These are phyloP conservation scores for Boletus sp. DNA, from an alignment of 768 basidiomycete species.

Conservation along the genomic window DNA sequence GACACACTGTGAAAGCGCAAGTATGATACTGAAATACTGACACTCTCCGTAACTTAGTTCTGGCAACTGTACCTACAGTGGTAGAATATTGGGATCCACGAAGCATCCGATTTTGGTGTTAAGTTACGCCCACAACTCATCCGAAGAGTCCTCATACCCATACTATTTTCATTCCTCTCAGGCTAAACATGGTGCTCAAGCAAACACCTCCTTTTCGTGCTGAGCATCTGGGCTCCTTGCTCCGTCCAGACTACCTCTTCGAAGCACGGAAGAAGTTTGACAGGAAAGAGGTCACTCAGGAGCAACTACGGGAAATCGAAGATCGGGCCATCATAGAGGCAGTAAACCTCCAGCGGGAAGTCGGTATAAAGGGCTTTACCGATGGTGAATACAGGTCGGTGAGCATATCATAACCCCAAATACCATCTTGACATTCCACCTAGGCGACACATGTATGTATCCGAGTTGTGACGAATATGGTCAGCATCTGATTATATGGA, in stretches of 20 bases:
- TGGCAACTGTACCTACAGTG: no score
- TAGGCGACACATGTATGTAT: conserved; percentile 27
- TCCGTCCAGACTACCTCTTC: conserved; percentile 40
- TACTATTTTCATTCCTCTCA: no score
- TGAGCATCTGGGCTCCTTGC: conserved; percentile 45
- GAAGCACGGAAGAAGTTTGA: conserved; percentile 37
- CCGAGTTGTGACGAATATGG: background rate
- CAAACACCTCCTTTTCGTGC: no score
- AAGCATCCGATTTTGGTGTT: no score
- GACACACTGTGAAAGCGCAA: no score
- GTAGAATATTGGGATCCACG: no score
- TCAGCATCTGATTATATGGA: background rate
- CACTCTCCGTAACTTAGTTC: no score
- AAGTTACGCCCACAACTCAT: no score
- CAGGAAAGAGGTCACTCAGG: conserved; percentile 30
- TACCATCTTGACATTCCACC: background rate
- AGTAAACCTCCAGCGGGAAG: conserved; percentile 38
- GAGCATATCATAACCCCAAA: no score
- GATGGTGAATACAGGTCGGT: conserved; percentile 41
- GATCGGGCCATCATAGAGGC: conserved; percentile 38
- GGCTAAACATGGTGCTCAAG: no score
- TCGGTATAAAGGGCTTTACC: conserved; percentile 41
- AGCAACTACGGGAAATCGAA: conserved; percentile 38
- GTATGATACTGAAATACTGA: no score
- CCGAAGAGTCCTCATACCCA: no score